A percentile compares a stretch with the other conserved stretches of the same genome.
Evolutionary conservation across 129 eudicot genomes (phyloP).

Genomic region (Arctium lappa): DNA sequence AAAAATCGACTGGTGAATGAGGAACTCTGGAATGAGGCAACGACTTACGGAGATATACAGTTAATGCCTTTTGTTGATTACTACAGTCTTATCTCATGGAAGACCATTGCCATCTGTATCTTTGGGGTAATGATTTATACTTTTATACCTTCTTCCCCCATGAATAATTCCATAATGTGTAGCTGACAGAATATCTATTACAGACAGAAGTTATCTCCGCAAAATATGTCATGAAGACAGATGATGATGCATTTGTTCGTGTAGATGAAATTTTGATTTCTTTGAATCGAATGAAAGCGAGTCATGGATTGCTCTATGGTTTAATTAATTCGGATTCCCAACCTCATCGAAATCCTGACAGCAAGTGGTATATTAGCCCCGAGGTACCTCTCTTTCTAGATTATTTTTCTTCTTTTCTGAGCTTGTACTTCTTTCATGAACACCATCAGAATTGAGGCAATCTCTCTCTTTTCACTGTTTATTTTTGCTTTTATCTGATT

Average conservation of each 20-base stretch:
- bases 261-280: conserved; percentile 77
- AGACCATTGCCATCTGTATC: conserved; percentile 88
- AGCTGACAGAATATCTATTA: conserved; percentile 28
- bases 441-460: no score
- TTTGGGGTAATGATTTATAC: conserved; percentile 65
- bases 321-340: conserved; percentile 79
- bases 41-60: conserved; percentile 80
- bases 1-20: conserved; percentile 89
- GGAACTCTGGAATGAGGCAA: conserved; percentile 95
- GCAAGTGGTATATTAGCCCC: conserved; percentile 92
- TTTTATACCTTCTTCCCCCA: background rate
- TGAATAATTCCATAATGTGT: background rate
- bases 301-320: conserved; percentile 82
- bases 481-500: no score
- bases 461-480: no score
- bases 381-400: conserved; percentile 51
- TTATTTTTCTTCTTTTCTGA: background rate
- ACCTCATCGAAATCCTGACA: conserved; percentile 83
- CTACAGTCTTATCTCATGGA: conserved; percentile 92
- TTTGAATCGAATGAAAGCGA: conserved; percentile 51
- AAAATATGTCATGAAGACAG: conserved; percentile 91
- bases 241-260: conserved; percentile 97
- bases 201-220: conserved; percentile 91
- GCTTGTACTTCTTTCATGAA: no score
- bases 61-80: conserved; percentile 96